Percentiles rank a stretch among this genome's conserved stretches.
These are phyloP conservation scores for Calonectria pteridis DNA, from an alignment of 2,329 filamentous ascomycete genomes.

Conservation along the genomic window DNA sequence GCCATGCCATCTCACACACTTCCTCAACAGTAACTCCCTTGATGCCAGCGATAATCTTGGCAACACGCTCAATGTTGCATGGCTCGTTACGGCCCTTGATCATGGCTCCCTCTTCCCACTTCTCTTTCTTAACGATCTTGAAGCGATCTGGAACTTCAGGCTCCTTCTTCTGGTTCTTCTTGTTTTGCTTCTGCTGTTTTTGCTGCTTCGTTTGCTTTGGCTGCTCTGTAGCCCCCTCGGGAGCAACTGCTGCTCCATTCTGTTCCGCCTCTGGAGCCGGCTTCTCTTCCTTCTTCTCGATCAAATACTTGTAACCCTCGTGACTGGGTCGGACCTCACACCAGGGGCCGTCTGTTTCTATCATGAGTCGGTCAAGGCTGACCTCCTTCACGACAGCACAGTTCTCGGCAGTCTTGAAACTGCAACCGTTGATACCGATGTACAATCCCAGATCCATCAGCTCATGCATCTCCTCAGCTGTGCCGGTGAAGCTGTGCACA, in stretches of 20 bases:
- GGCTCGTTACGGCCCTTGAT: slow-evolving; percentile 97
- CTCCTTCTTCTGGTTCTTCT: slow-evolving; percentile 69
- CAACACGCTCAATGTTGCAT: slow-evolving; percentile 86
- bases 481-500: slow-evolving; percentile 96
- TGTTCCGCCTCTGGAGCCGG: slow-evolving; percentile 35
- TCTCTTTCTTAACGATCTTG: slow-evolving; percentile 95
- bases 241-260: slow-evolving; percentile 37
- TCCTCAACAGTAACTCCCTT: slow-evolving; percentile 85
- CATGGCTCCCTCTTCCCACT: slow-evolving; percentile 88
- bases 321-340: slow-evolving; percentile 94
- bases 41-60: slow-evolving; percentile 87
- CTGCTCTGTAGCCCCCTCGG: slow-evolving; percentile 41
- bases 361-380: slow-evolving; percentile 83
- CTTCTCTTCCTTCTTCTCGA: slow-evolving; percentile 55
- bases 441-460: slow-evolving; percentile 86
- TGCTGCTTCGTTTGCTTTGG: slow-evolving; percentile 58
- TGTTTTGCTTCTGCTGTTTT: slow-evolving; percentile 61
- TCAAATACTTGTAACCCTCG: slow-evolving; percentile 80
- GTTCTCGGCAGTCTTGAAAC: slow-evolving; percentile 94
- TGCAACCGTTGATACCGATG: slow-evolving; percentile 97
- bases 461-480: slow-evolving; percentile 83
- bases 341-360: slow-evolving; percentile 98
- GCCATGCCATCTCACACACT: slow-evolving; percentile 88
- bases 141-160: slow-evolving; percentile 78
- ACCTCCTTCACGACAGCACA: slow-evolving; percentile 85